Percentiles rank a stretch among this genome's conserved stretches.
phyloP scores from a whole-genome alignment of 768 basidiomycete genomes.

The Psilocybe azurescens region DNA sequence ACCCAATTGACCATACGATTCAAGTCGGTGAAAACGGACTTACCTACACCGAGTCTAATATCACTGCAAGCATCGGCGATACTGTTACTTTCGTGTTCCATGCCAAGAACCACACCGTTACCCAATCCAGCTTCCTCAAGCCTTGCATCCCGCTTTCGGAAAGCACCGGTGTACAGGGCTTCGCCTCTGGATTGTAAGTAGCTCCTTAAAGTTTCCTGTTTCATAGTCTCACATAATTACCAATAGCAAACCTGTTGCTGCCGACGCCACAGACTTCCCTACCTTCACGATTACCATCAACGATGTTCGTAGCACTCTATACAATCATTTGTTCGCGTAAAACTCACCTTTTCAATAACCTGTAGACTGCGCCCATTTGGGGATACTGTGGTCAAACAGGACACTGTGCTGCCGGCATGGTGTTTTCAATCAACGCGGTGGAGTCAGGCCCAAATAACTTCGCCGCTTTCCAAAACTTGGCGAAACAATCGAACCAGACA shows the following conservation, averaged over 20 bases:
- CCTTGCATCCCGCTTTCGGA: constrained; percentile 37
- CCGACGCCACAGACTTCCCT: constrained; percentile 45
- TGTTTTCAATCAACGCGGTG: constrained; percentile 63
- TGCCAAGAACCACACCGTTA: constrained; percentile 53
- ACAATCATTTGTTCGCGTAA: background rate
- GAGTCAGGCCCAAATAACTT: constrained; percentile 57
- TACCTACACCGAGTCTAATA: constrained; percentile 41
- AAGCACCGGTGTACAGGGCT: constrained; percentile 33
- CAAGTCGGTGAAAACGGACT: constrained; percentile 44
- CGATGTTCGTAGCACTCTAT: constrained; percentile 35
- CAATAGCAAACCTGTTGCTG: constrained; percentile 46
- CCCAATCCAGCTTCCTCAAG: constrained; percentile 44
- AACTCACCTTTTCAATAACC: background rate
- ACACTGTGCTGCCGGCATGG: constrained; percentile 68
- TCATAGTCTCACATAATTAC: background rate
- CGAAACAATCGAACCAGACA: constrained; percentile 18
- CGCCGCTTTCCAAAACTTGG: constrained; percentile 49
- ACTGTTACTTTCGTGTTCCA: constrained; percentile 49
- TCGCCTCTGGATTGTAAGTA: constrained; percentile 51
- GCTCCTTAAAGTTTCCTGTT: background rate
- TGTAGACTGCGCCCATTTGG: constrained; percentile 57
- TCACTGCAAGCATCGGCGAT: constrained; percentile 46
- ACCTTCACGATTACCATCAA: constrained; percentile 54
- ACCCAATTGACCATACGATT: constrained; percentile 40
- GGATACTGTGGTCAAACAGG: constrained; percentile 57